A percentile compares a stretch with the other conserved stretches of the same genome.
Conservation (phyloP, 805 yeast species). For the Pichia kluyveri region DNA sequence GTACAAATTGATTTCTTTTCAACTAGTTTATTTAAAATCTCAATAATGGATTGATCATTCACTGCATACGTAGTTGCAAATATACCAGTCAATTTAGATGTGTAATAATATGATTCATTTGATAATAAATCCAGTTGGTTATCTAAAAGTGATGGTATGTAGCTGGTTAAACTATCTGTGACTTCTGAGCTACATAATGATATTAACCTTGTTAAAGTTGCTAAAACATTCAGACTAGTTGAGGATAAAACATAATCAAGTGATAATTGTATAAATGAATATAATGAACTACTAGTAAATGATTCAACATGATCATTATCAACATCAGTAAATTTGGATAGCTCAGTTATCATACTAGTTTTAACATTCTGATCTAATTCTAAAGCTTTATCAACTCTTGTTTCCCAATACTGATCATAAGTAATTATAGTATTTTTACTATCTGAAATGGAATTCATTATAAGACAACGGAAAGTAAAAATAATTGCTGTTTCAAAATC, state of each 20-base stretch:
- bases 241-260: conserved; percentile 19
- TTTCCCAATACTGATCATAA: conserved; percentile 66
- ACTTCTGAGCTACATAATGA: conserved; percentile 16
- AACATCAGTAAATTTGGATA: conserved; percentile 9
- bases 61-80: conserved; percentile 29
- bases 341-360: conserved; percentile 15
- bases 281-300: conserved; percentile 9
- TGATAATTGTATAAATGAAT: conserved; percentile 24
- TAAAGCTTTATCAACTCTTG: conserved; percentile 59
- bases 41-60: conserved; percentile 9
- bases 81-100: conserved; percentile 22
- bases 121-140: conserved; percentile 14
- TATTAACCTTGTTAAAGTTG: conserved; percentile 17
- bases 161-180: conserved; percentile 9
- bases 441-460: conserved; percentile 49
- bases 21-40: conserved; percentile 6
- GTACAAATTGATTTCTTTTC: conserved; percentile 20
- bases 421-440: conserved; percentile 47
- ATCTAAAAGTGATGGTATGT: conserved; percentile 10
- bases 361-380: conserved; percentile 50
- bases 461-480: conserved; percentile 50
- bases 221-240: conserved; percentile 7
- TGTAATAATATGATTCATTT: conserved; percentile 16
- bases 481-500: conserved; percentile 32
- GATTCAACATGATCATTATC: conserved; percentile 10